A percentile compares a stretch with the other conserved stretches of the same genome.
phyloP scores from a whole-genome alignment of 495 filamentous ascomycete species.

The Physcia stellaris region DNA sequence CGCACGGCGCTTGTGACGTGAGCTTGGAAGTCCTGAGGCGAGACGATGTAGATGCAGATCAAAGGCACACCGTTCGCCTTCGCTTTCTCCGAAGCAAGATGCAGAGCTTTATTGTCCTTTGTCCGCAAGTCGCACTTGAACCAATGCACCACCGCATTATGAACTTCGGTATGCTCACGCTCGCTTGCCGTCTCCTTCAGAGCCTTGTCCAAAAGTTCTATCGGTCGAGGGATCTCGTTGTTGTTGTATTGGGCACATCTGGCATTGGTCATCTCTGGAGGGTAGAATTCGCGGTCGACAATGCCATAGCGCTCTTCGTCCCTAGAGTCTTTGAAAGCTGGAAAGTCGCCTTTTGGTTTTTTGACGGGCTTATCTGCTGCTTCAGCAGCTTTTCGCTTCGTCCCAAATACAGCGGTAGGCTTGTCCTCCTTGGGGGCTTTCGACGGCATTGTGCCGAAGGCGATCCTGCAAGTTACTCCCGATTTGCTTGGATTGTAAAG shows the following conservation, averaged over 20 bases:
- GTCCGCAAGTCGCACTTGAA: conserved; percentile 74
- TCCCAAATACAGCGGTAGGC: too few relatives aligned
- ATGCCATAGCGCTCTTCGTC: conserved; percentile 53
- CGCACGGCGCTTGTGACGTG: conserved; percentile 59
- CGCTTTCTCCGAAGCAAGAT: conserved; percentile 52
- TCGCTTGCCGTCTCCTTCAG: conserved; percentile 13
- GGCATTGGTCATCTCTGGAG: conserved; percentile 67
- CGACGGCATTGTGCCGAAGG: conserved; percentile 5
- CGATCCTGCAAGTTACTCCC: too few relatives aligned
- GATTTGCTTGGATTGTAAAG: too few relatives aligned
- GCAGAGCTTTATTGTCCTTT: conserved; percentile 60
- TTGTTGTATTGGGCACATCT: conserved; percentile 59
- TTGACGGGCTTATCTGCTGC: conserved; percentile 5
- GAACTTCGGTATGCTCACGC: conserved; percentile 26
- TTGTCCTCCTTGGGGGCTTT: not conserved
- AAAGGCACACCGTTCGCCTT: conserved; percentile 50
- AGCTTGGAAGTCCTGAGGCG: conserved; percentile 74
- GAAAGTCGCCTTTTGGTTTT: conserved; percentile 7
- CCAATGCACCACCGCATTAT: conserved; percentile 73
- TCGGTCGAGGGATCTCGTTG: conserved; percentile 52
- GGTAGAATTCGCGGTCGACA: conserved; percentile 69
- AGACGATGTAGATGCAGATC: conserved; percentile 66
- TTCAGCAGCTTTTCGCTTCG: conserved; percentile 12
- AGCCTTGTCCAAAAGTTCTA: conserved; percentile 43
- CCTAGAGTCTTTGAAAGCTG: conserved; percentile 8